A percentile compares a stretch with the other conserved stretches of the same genome.
Conservation (phyloP, 177 flowering plant genomes). For the Vitis hybrid region DNA sequence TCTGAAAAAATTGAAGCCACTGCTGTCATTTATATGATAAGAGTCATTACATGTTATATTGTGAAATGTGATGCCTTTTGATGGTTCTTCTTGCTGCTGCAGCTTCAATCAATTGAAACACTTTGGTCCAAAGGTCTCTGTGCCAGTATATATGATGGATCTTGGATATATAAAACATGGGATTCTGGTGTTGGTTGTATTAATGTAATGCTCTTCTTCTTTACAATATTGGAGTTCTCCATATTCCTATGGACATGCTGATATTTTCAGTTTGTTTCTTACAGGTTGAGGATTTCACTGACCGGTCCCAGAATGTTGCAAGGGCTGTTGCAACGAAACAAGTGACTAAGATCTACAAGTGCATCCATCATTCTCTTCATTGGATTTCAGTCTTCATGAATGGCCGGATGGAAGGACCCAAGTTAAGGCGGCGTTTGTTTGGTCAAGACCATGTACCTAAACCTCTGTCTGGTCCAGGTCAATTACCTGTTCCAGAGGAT, state of each 20-base stretch:
- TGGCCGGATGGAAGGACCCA: constrained; percentile 27
- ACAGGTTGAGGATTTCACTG: constrained; percentile 69
- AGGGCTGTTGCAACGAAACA: constrained; percentile 49
- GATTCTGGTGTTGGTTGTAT: constrained; percentile 35
- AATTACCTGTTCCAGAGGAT: constrained; percentile 1
- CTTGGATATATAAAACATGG: constrained; percentile 56
- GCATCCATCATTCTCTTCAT: constrained; percentile 36
- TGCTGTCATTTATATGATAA: neutral
- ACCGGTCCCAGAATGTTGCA: constrained; percentile 55
- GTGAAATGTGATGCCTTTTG: neutral
- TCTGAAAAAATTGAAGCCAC: neutral
- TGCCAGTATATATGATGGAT: constrained; percentile 52
- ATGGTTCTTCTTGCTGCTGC: constrained; percentile 21
- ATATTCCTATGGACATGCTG: neutral
- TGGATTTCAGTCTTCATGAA: constrained; percentile 31
- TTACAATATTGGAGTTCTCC: neutral
- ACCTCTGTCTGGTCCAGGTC: neutral
- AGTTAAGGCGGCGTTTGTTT: constrained; percentile 37
- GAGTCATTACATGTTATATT: neutral
- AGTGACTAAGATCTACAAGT: constrained; percentile 37
- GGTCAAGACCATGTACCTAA: constrained; percentile 21
- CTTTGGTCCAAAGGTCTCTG: constrained; percentile 69
- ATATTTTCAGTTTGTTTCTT: neutral
- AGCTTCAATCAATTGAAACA: constrained; percentile 57
- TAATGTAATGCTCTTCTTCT: constrained; percentile 36